Conservation (phyloP, 768 basidiomycete genomes). For the Tulasnella sp. region DNA sequence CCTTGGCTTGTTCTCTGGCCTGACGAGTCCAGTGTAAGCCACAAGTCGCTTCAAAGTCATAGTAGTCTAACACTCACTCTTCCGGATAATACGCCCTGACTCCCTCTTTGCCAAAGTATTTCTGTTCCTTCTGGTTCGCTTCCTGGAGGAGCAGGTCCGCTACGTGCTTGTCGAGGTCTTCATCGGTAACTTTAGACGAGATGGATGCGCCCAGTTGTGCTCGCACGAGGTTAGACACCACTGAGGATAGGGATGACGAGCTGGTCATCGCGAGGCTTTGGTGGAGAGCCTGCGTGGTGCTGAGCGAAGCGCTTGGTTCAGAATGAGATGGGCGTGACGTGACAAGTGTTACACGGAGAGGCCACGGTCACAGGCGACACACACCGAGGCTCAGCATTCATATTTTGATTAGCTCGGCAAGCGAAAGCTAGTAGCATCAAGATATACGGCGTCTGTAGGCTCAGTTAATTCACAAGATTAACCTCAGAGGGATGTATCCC, state of each 20-base stretch:
- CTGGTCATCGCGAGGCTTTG: background rate
- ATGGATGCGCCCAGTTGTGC: constrained; percentile 65
- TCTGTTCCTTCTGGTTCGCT: constrained; percentile 82
- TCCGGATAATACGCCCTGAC: constrained; percentile 64
- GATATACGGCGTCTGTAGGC: too few relatives aligned
- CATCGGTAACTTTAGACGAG: constrained; percentile 49
- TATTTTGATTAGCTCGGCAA: too few relatives aligned
- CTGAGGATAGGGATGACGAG: constrained; percentile 58
- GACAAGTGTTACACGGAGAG: background rate
- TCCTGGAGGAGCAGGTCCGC: constrained; percentile 86
- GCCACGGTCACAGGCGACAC: too few relatives aligned
- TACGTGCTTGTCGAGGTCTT: constrained; percentile 84
- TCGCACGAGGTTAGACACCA: constrained; percentile 68
- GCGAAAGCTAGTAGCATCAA: too few relatives aligned
- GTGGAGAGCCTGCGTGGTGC: background rate
- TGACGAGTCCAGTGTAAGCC: too few relatives aligned
- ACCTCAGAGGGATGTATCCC: background rate
- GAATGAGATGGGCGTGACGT: background rate
- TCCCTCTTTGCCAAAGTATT: constrained; percentile 57
- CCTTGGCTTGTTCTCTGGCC: constrained; percentile 59
- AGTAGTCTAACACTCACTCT: constrained; percentile 30
- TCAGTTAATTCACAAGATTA: too few relatives aligned
- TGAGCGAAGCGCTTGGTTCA: background rate
- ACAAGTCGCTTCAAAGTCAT: background rate
- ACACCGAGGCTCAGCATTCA: too few relatives aligned